phyloP scores from a whole-genome alignment of 1,284 basidiomycete genomes.

The Boletus sp. region DNA sequence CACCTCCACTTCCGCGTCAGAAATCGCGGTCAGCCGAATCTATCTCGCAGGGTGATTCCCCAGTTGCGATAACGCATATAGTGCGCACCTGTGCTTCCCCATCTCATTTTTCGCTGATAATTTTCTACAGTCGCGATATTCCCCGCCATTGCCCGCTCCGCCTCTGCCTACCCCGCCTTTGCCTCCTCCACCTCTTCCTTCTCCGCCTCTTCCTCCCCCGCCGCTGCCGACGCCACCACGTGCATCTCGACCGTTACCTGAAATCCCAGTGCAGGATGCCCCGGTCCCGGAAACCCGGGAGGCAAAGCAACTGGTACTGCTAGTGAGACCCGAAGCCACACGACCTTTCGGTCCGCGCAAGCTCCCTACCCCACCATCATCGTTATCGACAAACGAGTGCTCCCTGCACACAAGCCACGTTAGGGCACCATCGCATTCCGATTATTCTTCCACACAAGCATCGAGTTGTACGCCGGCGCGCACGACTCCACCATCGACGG shows the following conservation, averaged over 20 bases:
- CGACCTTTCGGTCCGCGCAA: constrained; percentile 30
- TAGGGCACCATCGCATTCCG: constrained; percentile 24
- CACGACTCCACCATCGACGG: constrained; percentile 32
- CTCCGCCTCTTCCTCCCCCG: constrained; percentile 28
- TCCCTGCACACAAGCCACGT: constrained; percentile 15
- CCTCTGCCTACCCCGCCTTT: constrained; percentile 17
- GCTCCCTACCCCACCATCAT: constrained; percentile 33
- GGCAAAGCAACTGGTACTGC: constrained; percentile 13
- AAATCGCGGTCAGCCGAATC: constrained; percentile 31
- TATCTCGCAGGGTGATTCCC: constrained; percentile 29
- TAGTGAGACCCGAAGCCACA: constrained; percentile 23
- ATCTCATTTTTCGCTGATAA: constrained; percentile 4
- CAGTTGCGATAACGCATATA: constrained; percentile 26
- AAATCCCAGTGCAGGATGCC: constrained; percentile 27
- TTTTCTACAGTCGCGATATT: constrained; percentile 27
- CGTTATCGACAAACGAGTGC: constrained; percentile 27
- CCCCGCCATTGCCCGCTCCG: constrained; percentile 29
- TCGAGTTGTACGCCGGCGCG: constrained; percentile 33
- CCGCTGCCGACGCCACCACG: constrained; percentile 32
- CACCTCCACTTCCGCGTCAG: constrained; percentile 47
- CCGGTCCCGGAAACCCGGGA: constrained; percentile 20
- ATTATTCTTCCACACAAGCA: constrained; percentile 27
- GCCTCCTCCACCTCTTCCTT: constrained; percentile 21
- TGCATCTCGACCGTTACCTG: constrained; percentile 29
- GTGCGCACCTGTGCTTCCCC: constrained; percentile 14